Conservation (phyloP, 2,329 filamentous ascomycete genomes). For the Diaporthe longicolla region DNA sequence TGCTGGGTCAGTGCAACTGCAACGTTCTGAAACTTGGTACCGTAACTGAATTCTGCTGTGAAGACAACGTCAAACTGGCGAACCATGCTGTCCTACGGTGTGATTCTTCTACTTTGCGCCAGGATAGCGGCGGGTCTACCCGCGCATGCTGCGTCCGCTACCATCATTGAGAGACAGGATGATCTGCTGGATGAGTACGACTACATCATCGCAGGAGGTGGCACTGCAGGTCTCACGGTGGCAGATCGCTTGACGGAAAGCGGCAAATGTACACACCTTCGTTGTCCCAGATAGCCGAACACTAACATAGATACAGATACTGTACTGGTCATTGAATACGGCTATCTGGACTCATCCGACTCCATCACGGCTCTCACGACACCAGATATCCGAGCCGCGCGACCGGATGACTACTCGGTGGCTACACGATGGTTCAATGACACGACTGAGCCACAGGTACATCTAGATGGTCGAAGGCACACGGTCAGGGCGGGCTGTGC, state of each 20-base stretch:
- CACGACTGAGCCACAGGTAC: conserved; percentile 25
- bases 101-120: not conserved
- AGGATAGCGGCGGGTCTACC: conserved; percentile 15
- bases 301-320: conserved; percentile 12
- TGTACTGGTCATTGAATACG: conserved; percentile 25
- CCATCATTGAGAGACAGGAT: conserved; percentile 28
- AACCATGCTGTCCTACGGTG: conserved; percentile 13
- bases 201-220: conserved; percentile 35
- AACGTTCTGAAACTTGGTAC: conserved; percentile 4
- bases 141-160: conserved; percentile 19
- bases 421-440: conserved; percentile 27
- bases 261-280: conserved; percentile 3
- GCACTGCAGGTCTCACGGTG: conserved; percentile 34
- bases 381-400: not conserved
- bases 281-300: not conserved
- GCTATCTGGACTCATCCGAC: conserved; percentile 28
- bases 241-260: conserved; percentile 26
- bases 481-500: conserved; percentile 28
- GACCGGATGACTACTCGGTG: conserved; percentile 18
- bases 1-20: not conserved
- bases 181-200: conserved; percentile 34
- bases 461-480: conserved; percentile 10
- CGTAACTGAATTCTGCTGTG: not conserved
- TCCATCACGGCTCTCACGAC: conserved; percentile 20
- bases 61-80: not conserved